Evolutionary conservation across 225 moss, liverwort and hornwort genomes (phyloP).

Genomic region (Climacium dendroides): DNA sequence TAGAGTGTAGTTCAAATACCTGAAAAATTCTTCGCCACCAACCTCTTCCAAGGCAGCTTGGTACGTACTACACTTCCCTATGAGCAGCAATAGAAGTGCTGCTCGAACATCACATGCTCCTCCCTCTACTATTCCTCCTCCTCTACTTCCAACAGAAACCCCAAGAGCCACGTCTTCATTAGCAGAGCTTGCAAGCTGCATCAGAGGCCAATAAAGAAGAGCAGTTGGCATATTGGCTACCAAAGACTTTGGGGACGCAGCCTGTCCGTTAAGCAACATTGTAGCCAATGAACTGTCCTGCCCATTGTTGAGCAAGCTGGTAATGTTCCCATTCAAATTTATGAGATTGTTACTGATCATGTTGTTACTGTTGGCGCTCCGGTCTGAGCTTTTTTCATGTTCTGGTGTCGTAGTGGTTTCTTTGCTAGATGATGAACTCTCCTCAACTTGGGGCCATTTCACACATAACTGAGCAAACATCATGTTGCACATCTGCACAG

Average conservation of each 20-base stretch:
- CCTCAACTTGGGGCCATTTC: slow-evolving; percentile 60
- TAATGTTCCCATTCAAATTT: slow-evolving; percentile 38
- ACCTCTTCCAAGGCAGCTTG: slow-evolving; percentile 96
- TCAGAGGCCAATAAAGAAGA: slow-evolving; percentile 94
- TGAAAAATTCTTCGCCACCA: slow-evolving; percentile 98
- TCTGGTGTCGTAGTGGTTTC: slow-evolving; percentile 23
- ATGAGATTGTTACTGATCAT: slow-evolving; percentile 49
- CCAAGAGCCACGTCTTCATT: slow-evolving; percentile 88
- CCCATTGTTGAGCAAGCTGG: slow-evolving; percentile 20
- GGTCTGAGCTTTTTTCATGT: slow-evolving; percentile 28
- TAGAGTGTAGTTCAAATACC: slow-evolving; percentile 24
- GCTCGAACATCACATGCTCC: slow-evolving; percentile 93
- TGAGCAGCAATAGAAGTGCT: slow-evolving; percentile 78
- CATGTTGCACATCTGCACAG: slow-evolving; percentile 98
- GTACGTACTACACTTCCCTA: slow-evolving; percentile 92
- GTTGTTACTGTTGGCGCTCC: slow-evolving; percentile 26
- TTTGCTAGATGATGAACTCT: slow-evolving; percentile 4
- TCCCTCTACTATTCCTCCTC: slow-evolving; percentile 87
- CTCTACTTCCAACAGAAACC: slow-evolving; percentile 91
- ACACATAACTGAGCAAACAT: slow-evolving; percentile 97
- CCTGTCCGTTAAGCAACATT: slow-evolving; percentile 87
- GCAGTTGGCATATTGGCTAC: slow-evolving; percentile 98
- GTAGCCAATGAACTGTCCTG: slow-evolving; percentile 66
- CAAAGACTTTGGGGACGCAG: slow-evolving; percentile 80
- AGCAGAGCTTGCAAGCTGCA: slow-evolving; percentile 90